A percentile compares a stretch with the other conserved stretches of the same genome.
phyloP scores from a whole-genome alignment of 495 filamentous ascomycete species.

The Aspergillus avenaceus region DNA sequence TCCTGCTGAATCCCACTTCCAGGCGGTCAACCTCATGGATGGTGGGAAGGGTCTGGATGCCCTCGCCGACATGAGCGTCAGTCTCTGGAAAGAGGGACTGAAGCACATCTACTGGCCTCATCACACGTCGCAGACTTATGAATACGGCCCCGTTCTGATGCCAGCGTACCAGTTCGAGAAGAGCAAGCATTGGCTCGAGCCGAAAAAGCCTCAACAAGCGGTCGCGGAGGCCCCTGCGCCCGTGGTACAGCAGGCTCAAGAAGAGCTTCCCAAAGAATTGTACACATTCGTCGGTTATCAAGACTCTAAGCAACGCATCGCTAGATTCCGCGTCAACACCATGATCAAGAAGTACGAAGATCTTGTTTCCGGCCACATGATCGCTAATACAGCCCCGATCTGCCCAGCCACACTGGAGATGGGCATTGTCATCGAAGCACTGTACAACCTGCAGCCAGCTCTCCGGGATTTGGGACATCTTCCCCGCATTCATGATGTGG shows the following conservation, averaged over 20 bases:
- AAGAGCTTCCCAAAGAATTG: slow-evolving; percentile 17
- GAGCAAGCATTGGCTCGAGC: slow-evolving; percentile 29
- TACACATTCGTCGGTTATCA: slow-evolving; percentile 38
- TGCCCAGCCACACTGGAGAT: slow-evolving; percentile 43
- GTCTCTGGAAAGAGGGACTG: slow-evolving; percentile 24
- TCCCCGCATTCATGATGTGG: slow-evolving; percentile 29
- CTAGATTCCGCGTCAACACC: slow-evolving; percentile 46
- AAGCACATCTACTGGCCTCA: slow-evolving; percentile 28
- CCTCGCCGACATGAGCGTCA: slow-evolving; percentile 18
- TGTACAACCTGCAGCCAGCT: slow-evolving; percentile 33
- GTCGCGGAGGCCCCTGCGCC: not conserved
- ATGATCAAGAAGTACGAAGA: slow-evolving; percentile 28
- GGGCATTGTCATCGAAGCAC: slow-evolving; percentile 43
- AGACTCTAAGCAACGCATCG: slow-evolving; percentile 24
- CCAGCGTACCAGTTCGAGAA: slow-evolving; percentile 37
- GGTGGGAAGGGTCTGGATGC: slow-evolving; percentile 1
- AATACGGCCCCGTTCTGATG: slow-evolving; percentile 13
- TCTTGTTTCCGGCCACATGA: slow-evolving; percentile 34
- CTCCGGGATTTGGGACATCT: slow-evolving; percentile 4
- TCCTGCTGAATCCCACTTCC: not conserved
- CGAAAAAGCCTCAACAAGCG: not conserved
- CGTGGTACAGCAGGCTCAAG: slow-evolving; percentile 2
- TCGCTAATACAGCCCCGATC: slow-evolving; percentile 44
- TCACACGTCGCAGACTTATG: slow-evolving; percentile 14
- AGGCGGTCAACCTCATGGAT: not conserved